These are phyloP conservation scores for Sclerotinia borealis DNA, from an alignment of 2,329 filamentous ascomycete species.

Conservation along the genomic window DNA sequence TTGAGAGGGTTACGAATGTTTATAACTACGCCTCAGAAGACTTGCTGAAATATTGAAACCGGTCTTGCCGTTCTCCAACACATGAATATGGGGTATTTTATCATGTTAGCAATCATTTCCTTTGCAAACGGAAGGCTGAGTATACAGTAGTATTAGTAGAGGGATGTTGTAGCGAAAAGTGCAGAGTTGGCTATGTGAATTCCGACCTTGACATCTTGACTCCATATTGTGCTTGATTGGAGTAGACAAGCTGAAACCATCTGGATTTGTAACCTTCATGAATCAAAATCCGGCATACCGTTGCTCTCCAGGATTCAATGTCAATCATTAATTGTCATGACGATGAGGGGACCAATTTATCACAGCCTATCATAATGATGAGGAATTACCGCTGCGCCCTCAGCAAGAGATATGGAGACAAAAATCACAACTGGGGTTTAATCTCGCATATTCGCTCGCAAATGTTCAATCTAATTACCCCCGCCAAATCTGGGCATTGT, in stretches of 20 bases:
- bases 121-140: constrained; percentile 10
- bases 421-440: background rate
- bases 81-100: background rate
- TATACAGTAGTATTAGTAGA: background rate
- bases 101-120: background rate
- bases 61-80: background rate
- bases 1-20: background rate
- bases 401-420: background rate
- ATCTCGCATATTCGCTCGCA: background rate
- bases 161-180: background rate
- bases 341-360: constrained; percentile 1
- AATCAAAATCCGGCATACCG: background rate
- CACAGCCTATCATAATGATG: background rate
- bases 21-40: constrained; percentile 9
- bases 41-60: constrained; percentile 5
- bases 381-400: constrained; percentile 10
- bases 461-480: background rate
- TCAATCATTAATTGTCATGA: background rate
- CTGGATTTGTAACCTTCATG: background rate
- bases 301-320: background rate
- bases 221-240: background rate
- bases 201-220: background rate
- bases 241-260: constrained; percentile 3
- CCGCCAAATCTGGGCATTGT: background rate
- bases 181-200: background rate